A percentile compares a stretch with the other conserved stretches of the same genome.
phyloP scores from a whole-genome alignment of 768 basidiomycete species.

The Tylopilus plumbeoviolaceoides region DNA sequence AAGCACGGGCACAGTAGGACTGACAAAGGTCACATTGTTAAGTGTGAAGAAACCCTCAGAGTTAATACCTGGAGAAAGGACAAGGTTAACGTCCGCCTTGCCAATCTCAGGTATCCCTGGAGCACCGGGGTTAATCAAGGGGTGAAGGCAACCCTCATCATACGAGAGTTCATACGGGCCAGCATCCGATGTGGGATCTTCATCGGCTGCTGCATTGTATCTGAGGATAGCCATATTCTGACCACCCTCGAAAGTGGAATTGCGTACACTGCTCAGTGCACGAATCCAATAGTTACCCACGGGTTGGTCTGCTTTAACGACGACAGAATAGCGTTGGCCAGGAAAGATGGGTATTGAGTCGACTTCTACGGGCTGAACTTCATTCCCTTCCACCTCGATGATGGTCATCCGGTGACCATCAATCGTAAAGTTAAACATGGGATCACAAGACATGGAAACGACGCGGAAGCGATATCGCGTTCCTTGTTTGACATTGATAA shows the following conservation, averaged over 20 bases:
- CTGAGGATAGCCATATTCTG: constrained; percentile 49
- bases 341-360: neutral
- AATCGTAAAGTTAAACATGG: constrained; percentile 2
- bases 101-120: constrained; percentile 37
- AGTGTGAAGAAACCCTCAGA: constrained; percentile 10
- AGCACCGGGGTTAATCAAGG: constrained; percentile 27
- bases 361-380: neutral
- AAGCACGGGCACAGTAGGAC: neutral
- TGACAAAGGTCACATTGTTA: constrained; percentile 29
- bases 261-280: neutral
- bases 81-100: constrained; percentile 38
- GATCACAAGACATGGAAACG: constrained; percentile 45
- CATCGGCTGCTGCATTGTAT: constrained; percentile 39
- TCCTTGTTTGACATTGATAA: constrained; percentile 39
- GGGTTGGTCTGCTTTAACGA: constrained; percentile 23
- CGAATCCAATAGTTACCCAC: constrained; percentile 15
- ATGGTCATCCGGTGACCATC: neutral
- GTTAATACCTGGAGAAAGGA: constrained; percentile 11
- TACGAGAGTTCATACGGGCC: constrained; percentile 29
- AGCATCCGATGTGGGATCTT: constrained; percentile 43
- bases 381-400: neutral
- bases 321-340: constrained; percentile 26
- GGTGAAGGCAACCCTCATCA: constrained; percentile 37
- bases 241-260: constrained; percentile 30
- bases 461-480: constrained; percentile 53